These are phyloP conservation scores for Psilocybe subaeruginosa DNA, from an alignment of 768 basidiomycete species.

Conservation along the genomic window DNA sequence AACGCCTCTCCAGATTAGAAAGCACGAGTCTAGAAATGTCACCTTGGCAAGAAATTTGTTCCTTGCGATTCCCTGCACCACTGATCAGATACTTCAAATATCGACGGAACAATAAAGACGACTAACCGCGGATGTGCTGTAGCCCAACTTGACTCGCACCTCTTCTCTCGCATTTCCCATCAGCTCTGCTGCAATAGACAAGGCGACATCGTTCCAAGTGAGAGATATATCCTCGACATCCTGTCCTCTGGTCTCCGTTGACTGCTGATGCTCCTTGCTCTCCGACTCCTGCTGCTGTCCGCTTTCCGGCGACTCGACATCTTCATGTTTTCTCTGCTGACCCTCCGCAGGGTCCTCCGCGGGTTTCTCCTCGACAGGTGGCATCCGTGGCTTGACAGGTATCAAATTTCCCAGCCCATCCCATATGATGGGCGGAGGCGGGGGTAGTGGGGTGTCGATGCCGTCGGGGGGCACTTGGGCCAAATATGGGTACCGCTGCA, in stretches of 20 bases:
- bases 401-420: constrained; percentile 61
- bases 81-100: neutral
- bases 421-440: constrained; percentile 71
- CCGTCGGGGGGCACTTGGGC: constrained; percentile 71
- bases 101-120: constrained; percentile 7
- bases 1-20: neutral
- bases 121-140: constrained; percentile 90
- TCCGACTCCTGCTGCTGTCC: constrained; percentile 7
- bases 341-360: neutral
- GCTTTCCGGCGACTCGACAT: neutral
- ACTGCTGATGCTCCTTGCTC: neutral
- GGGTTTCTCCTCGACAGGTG: constrained; percentile 20
- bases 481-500: constrained; percentile 80
- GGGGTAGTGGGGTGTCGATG: constrained; percentile 76
- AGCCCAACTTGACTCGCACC: constrained; percentile 74
- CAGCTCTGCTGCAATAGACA: constrained; percentile 86
- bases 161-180: constrained; percentile 77
- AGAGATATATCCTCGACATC: constrained; percentile 33
- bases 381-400: constrained; percentile 45
- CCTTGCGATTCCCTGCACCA: constrained; percentile 76
- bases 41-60: constrained; percentile 98
- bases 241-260: neutral
- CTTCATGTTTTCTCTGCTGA: neutral
- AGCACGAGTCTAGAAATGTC: constrained; percentile 6
- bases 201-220: constrained; percentile 93